Base-by-base conservation (phyloP, 2,329 filamentous ascomycete genomes). In the Diaporthe sp. region DNA sequence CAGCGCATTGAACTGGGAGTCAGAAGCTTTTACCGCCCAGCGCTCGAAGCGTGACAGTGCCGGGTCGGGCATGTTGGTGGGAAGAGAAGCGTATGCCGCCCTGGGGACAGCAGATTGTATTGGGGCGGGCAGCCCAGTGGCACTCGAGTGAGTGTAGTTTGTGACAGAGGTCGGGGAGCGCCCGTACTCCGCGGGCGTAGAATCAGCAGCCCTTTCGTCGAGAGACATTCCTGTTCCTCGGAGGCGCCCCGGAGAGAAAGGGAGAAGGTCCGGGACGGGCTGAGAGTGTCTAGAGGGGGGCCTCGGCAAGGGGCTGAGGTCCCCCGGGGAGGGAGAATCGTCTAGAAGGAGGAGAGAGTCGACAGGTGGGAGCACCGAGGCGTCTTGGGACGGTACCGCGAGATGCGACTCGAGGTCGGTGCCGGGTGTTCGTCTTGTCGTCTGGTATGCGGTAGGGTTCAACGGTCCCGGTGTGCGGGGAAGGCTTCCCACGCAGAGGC, bases 1-100 rank as follows among this genome's bases (percentile, higher is more conserved):
- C 74, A 98, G 88, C 77, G 95, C 95, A 83, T 97, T 95, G 83
- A 98, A 92, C 78, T 91, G 89, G 28, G 90, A 87, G 77, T 92
- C 89, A 46, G 90, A 91, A 70, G 91, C 90, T 53, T 82, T 80
- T 65, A 87, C 84, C 31, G 90, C 88, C 89, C 91, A 92, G 79
- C 85, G 86, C 82, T 93, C 88, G 77, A 91, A 80, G 70, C 84
- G 80, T 65, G 88, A 89, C 79, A 86, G 77, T 39, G 28, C 72
- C 10, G 80, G 79, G 78, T 79, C 78, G 75, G 79, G 76, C 78
- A 82, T 83, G 71, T 76, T 76, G 72, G 74, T 76, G 46, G 73
- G 17, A 37, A 62, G 42, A 71, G 72, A 61, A 51, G 75, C 76
- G 28, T 72, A 76, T 77, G 75, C 72, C 49, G 76, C 53, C 58